Base-by-base conservation (phyloP, 306 rosid genomes). In the Corylus heterophylla region DNA sequence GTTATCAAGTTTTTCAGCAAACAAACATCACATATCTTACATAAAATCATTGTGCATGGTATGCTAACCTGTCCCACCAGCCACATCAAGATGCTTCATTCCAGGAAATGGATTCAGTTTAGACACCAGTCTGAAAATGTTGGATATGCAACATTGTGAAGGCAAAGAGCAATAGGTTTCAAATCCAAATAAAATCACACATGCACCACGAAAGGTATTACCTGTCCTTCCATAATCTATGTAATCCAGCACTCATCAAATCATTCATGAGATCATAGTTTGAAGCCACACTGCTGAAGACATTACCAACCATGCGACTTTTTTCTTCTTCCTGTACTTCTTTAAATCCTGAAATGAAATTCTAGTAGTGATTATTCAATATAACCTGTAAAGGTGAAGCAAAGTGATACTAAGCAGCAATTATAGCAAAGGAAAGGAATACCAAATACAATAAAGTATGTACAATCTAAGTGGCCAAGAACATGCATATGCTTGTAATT, bases 201-300 rank as follows among this genome's bases (percentile, higher is more conserved):
- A 44, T 58, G 49, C 20, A 16, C 45, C 14, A 47, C 44, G 16
- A 47, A 71, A 3, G 63, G 59, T 35, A 61, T 31, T 79, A 93
- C 99, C 94, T 95, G 44, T 95, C 99, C 87, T 95, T 95, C 99
- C 99, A 95, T 80, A 95, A 77, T 89, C 99, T 89, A 68, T 95
- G 99, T 73, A 95, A 84, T 69, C 99, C 99, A 71, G 77, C 94
- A 82, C 96, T 95, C 99, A 93, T 95, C 54, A 93, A 78, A 85
- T 95, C 99, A 74, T 95, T 95, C 99, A 95, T 95, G 66, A 88
- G 59, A 83, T 95, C 99, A 29, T 93, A 93, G 67, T 58, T 93
- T n/a, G 93, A 84, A 80, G 99, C 97, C 82, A 93, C 99, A 69
- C 69, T 95, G 63, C 94, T 87, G 84, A 95, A 95, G 76, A 95